Base-by-base conservation (phyloP, 2,329 filamentous ascomycete species). In the Chalaropsis ovoidea region DNA sequence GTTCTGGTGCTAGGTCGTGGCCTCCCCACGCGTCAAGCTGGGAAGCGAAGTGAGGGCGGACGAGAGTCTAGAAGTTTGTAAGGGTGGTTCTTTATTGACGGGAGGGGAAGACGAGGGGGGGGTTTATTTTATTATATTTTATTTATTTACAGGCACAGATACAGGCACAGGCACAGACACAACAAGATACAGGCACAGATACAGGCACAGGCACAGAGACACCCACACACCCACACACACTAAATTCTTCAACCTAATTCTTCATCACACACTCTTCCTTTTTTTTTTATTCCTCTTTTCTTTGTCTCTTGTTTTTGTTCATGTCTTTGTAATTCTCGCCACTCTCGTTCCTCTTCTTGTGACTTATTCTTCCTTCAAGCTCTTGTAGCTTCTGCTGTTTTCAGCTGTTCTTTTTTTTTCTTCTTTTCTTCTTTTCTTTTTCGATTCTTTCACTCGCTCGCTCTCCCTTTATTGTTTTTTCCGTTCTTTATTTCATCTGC, bases 381-480 rank as follows among this genome's bases (percentile, higher is more conserved):
- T 58, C 54, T 24, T 39, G 54, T 58, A 58, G 54, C 54, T 17
- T 19, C 27, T 58, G 54, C 54, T 58, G 17, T 6, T 39, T 58
- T 35, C 17, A 31, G 54, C 54, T 24, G 47, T 7, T 10, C n/a
- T 60, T 56, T 27, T 64, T 15, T 17, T 45, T 61, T 52, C 17
- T 62, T 22, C 31, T 67, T 24, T 45, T 27, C 31, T 27, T 39
- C 19, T 35, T 49, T 42, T 15, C 45, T 56, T 42, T 35, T 22
- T n/a, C 31, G 17, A 41, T 58, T 52, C 41, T 42, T 45, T 65
- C 43, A n/a, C 54, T 61, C 45, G n/a, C 42, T 65, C 7, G 19
- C 47, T 49, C 10, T 61, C 41, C 47, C 22, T 42, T 62, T 65
- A 61, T 61, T 62, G 22, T 35, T 65, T 41, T 62, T 49, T 47